Conservation (phyloP, 768 basidiomycete genomes). For the Calocybe gangraenosa region DNA sequence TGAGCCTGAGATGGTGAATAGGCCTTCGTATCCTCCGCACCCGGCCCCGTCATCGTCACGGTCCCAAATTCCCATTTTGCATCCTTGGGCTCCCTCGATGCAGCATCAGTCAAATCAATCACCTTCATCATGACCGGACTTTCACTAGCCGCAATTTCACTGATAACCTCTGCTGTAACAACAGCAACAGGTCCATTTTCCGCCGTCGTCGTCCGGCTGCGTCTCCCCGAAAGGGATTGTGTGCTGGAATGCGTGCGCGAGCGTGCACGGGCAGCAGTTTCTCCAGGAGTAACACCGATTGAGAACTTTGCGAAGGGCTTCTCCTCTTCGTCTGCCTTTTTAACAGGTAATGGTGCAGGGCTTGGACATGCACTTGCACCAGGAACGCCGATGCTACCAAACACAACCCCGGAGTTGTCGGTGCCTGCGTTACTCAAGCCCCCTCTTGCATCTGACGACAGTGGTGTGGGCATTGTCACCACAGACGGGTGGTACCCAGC, state of each 20-base stretch:
- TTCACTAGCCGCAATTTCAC: slow-evolving; percentile 1
- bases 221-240: slow-evolving; percentile 6
- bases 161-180: slow-evolving; percentile 3
- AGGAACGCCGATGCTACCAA: slow-evolving; percentile 44
- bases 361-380: slow-evolving; percentile 24
- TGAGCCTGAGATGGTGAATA: not conserved
- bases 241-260: slow-evolving; percentile 24
- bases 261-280: slow-evolving; percentile 23
- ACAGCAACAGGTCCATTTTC: slow-evolving; percentile 1
- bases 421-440: not conserved
- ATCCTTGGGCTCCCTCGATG: slow-evolving; percentile 16
- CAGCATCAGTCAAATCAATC: slow-evolving; percentile 27
- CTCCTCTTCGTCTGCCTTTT: slow-evolving; percentile 18
- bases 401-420: slow-evolving; percentile 29
- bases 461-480: not conserved
- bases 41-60: slow-evolving; percentile 18
- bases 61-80: slow-evolving; percentile 60
- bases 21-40: not conserved
- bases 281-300: slow-evolving; percentile 35
- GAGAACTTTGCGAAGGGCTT: slow-evolving; percentile 33
- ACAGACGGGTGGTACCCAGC: slow-evolving; percentile 25
- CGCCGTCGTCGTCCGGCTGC: slow-evolving; percentile 13
- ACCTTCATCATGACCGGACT: slow-evolving; percentile 13
- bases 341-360: slow-evolving; percentile 10
- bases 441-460: not conserved